Conservation (phyloP, 1,284 basidiomycete genomes). For the Termitomyces sp. region DNA sequence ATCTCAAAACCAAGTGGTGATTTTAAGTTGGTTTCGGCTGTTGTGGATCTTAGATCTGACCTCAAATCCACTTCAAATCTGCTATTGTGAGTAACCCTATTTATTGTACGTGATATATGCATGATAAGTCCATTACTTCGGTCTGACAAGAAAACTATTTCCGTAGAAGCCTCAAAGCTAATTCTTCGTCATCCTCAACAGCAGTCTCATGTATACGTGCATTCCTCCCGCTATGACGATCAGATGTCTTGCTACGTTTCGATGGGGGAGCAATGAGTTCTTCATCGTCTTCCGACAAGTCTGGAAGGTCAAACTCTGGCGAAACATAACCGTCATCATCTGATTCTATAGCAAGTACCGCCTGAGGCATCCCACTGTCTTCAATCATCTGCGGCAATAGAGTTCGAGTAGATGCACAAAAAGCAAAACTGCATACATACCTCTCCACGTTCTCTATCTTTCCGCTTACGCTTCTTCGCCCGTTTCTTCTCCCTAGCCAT, state of each 20-base stretch:
- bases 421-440: constrained; percentile 5
- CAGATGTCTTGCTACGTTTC: constrained; percentile 31
- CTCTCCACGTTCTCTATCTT: constrained; percentile 60
- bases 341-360: constrained; percentile 28
- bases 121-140: not conserved
- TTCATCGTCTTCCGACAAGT: constrained; percentile 36
- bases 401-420: constrained; percentile 6
- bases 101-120: not conserved
- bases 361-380: constrained; percentile 18
- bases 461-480: constrained; percentile 85
- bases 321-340: constrained; percentile 68
- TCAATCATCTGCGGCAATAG: constrained; percentile 17
- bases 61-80: too few relatives aligned
- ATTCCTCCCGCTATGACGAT: constrained; percentile 4
- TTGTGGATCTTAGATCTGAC: too few relatives aligned
- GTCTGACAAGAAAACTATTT: not conserved
- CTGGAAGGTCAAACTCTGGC: constrained; percentile 62
- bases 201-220: constrained; percentile 11
- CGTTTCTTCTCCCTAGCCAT: constrained; percentile 84
- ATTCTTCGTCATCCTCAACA: constrained; percentile 48
- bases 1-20: too few relatives aligned
- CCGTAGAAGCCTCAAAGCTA: constrained; percentile 43
- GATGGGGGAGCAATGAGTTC: constrained; percentile 34
- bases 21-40: too few relatives aligned
- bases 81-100: too few relatives aligned